These are phyloP conservation scores for Omphalotus guepiniiformis DNA, from an alignment of 768 basidiomycete genomes.

Conservation along the genomic window DNA sequence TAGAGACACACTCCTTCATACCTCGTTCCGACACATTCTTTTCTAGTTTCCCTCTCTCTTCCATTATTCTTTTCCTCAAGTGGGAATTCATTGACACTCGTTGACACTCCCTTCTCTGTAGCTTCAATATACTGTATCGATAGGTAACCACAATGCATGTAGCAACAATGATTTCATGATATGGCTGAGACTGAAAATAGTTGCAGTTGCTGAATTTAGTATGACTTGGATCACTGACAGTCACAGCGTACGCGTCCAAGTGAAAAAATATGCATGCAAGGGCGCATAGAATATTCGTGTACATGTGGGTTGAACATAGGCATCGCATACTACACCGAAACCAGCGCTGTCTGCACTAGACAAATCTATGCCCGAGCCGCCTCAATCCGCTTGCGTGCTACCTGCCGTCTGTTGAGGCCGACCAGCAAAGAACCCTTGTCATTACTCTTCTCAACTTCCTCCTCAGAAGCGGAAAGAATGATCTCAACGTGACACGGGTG, in stretches of 20 bases:
- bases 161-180: not conserved
- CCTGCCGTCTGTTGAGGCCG: constrained; percentile 80
- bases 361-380: constrained; percentile 58
- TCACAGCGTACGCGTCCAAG: not conserved
- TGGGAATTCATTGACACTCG: too few species aligned
- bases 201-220: not conserved
- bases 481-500: constrained; percentile 97
- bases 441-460: constrained; percentile 88
- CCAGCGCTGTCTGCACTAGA: constrained; percentile 14
- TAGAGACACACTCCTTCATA: too few species aligned
- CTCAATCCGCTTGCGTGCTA: constrained; percentile 85
- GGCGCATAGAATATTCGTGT: constrained; percentile 6
- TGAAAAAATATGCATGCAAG: not conserved
- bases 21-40: too few species aligned
- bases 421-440: constrained; percentile 64
- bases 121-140: not conserved
- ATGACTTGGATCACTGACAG: not conserved
- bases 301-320: constrained; percentile 19
- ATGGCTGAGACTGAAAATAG: not conserved
- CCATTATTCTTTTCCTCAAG: too few species aligned
- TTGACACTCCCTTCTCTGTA: not conserved
- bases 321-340: constrained; percentile 21
- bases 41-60: too few species aligned
- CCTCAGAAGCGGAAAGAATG: constrained; percentile 75
- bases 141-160: not conserved